Evolutionary conservation across 306 rosid genomes (phyloP), one percentile per base, ranked within the genome.

Genomic region (Begonia peltatifolia): DNA sequence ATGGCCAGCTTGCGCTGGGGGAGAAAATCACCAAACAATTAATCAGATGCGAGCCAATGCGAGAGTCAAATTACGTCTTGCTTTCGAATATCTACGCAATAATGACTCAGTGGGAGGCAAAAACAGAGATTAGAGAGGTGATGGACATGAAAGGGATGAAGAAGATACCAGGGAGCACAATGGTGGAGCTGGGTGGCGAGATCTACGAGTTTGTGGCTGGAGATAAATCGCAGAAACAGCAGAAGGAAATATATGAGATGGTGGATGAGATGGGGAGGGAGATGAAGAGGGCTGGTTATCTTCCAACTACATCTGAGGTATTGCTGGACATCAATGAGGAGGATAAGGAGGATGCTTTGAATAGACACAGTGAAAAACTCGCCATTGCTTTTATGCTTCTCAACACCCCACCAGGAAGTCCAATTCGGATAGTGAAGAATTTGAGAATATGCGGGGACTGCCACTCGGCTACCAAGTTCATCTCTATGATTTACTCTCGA

Each of bases 331-430:
- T 88, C 56, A 82, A 84, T 25, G 95, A 88, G 60, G 95, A 82
- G 64, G 97, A 88, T 54, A 88, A 88, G 61, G 93, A 79, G 66
- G 93, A 78, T 72, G 79, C 81, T 63, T 61, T 84, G 58, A 56
- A 74, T 63, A 72, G 75, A 63, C 97, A 88, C 52, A 79, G 97
- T 72, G 97, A 88, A 74, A 88, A 84, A 63, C 77, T 88, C 58
- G 97, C 97, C 12, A 84, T 88, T 57, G 97, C 97, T 50, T 88
- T 84, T 55, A 87, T 87, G 56, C 87, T 88, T 55, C 58, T 84
- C 46, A 79, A 71, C 12, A 82, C 95, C 1, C 81, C 73, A 5
- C 81, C 83, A 0, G 83, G 93, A 55, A 80, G 89, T 17, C 76
- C 81, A 6, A 84, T 88, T 50, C 84, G 89, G 60, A 79, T 88